Conservation (phyloP, 768 basidiomycete genomes). For the Tephrocybe sp. region DNA sequence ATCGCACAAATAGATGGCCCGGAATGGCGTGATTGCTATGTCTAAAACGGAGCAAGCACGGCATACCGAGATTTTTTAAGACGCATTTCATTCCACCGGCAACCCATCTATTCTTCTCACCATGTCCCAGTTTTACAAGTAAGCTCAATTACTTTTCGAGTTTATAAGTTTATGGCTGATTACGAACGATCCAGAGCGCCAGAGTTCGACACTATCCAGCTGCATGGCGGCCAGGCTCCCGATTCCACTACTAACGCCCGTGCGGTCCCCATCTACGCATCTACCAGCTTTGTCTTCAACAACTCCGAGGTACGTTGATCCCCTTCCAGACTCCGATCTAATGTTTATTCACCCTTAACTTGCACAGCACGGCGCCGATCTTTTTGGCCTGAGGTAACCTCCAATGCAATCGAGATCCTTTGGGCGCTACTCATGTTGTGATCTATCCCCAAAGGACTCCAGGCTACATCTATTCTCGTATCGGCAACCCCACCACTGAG, state of each 20-base stretch:
- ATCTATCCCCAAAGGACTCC: slow-evolving; percentile 32
- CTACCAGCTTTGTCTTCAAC: slow-evolving; percentile 74
- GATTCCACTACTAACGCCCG: slow-evolving; percentile 69
- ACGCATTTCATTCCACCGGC: too few species aligned
- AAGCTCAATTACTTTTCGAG: too few species aligned
- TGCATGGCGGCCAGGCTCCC: slow-evolving; percentile 71
- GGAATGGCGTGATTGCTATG: too few species aligned
- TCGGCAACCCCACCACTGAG: slow-evolving; percentile 66
- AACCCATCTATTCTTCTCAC: slow-evolving; percentile 1
- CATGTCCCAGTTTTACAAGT: background rate
- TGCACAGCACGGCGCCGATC: slow-evolving; percentile 65
- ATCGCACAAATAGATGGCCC: too few species aligned
- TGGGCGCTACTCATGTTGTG: background rate
- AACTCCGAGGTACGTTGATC: slow-evolving; percentile 49
- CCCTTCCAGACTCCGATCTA: background rate
- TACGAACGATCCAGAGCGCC: slow-evolving; percentile 38
- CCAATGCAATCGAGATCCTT: background rate
- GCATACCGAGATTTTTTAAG: too few species aligned
- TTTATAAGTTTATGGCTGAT: too few species aligned
- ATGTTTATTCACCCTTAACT: background rate
- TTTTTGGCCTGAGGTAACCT: slow-evolving; percentile 60
- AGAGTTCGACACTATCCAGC: slow-evolving; percentile 78
- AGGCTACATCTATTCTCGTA: slow-evolving; percentile 69
- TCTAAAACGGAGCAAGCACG: too few species aligned
- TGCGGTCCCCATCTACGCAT: slow-evolving; percentile 76